Percentiles rank a stretch among this genome's conserved stretches.
Evolutionary conservation across 306 rosid genomes (phyloP).

Genomic region (Vigna nakashimae): DNA sequence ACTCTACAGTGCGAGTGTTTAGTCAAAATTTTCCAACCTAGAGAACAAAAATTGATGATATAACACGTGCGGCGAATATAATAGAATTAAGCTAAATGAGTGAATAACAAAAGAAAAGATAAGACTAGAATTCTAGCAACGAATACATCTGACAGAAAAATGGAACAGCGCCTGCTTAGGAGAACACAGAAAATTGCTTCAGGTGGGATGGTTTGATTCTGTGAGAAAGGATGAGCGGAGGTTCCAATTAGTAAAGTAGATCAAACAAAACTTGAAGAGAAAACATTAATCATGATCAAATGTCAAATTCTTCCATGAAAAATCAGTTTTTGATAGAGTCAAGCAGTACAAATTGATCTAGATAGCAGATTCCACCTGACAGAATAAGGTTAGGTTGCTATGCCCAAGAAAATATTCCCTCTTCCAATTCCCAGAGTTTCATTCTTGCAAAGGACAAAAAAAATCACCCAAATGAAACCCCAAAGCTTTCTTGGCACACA

Average conservation of each 20-base stretch:
- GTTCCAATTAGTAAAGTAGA: not conserved
- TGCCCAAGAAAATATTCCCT: not conserved
- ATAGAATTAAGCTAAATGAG: not conserved
- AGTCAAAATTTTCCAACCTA: not conserved
- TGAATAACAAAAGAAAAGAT: not conserved
- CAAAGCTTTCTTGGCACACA: not conserved
- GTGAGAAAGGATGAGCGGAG: not conserved
- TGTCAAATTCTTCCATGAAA: not conserved
- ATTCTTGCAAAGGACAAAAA: not conserved
- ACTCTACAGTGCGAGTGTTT: not conserved
- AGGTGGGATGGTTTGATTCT: not conserved
- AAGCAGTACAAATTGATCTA: not conserved
- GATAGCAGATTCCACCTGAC: not conserved
- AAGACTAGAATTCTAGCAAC: not conserved
- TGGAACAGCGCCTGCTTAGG: not conserved
- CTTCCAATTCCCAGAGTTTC: not conserved
- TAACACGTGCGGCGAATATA: not conserved
- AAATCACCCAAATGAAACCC: not conserved
- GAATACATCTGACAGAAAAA: not conserved
- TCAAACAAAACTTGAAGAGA: not conserved
- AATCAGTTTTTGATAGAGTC: not conserved
- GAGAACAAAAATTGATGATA: not conserved
- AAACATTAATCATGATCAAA: slow-evolving; percentile 4
- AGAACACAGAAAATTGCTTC: not conserved
- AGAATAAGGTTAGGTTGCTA: not conserved